These are phyloP conservation scores for Neoscytalidium dimidiatum DNA, from an alignment of 2,329 filamentous ascomycete genomes.

Conservation along the genomic window DNA sequence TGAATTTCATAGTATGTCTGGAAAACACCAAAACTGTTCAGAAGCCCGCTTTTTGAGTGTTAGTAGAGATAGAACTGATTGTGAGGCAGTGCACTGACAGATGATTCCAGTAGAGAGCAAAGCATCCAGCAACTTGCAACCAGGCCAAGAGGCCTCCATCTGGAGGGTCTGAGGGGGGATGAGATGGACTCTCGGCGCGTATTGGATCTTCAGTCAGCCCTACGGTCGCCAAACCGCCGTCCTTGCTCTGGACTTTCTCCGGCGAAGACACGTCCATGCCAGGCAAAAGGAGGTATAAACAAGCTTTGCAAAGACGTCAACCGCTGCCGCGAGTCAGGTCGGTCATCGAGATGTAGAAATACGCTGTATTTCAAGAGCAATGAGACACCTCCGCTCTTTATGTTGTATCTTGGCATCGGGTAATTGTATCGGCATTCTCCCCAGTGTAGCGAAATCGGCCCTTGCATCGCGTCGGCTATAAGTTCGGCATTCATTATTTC, in stretches of 20 bases:
- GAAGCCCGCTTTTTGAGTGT: constrained; percentile 30
- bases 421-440: background rate
- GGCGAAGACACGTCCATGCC: background rate
- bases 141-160: background rate
- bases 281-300: background rate
- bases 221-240: background rate
- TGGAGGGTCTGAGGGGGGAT: background rate
- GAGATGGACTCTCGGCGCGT: background rate
- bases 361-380: background rate
- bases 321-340: background rate
- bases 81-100: background rate
- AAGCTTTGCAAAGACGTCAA: background rate
- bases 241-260: background rate
- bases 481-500: background rate
- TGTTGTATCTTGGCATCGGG: background rate
- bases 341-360: background rate
- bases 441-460: background rate
- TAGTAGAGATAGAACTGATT: background rate
- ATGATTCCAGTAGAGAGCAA: background rate
- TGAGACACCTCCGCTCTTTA: background rate
- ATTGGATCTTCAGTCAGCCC: background rate
- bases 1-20: constrained; percentile 50
- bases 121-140: background rate
- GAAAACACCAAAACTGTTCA: constrained; percentile 52
- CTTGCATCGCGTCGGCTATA: background rate